Base-by-base conservation (phyloP, 768 basidiomycete genomes). In the Macrolepiota dolichaula region DNA sequence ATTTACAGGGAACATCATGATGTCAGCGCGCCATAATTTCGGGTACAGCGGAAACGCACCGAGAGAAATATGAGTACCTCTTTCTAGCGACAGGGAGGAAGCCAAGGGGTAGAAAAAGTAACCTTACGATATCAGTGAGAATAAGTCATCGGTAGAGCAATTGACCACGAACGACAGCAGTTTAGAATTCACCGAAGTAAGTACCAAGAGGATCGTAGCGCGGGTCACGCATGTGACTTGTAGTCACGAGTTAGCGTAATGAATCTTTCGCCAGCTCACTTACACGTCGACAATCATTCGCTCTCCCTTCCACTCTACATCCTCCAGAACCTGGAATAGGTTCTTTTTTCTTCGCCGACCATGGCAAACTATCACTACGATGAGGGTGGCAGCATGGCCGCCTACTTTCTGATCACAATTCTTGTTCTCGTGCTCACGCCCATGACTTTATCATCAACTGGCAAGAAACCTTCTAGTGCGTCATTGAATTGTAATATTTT, bases 341-440 rank as follows among this genome's bases (percentile, higher is more conserved):
- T 50, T 64, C 35, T 62, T 40, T 55, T 49, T 44, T 10, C 55
- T 64, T 46, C 63, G 64, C 67, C 69, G 69, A 66, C 64, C 66
- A 89, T 92, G 91, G 89, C 88, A 66, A 84, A 88, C 65, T 92
- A 93, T 76, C 81, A 86, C 75, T 94, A 94, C 72, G 92, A 94
- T 73, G 91, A 93, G 78, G 82, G 83, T 51, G 92, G 92, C 65
- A 86, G 85, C 64, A 89, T 94, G 89, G 91, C 91, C 68, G 82
- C 86, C 38, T 98, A 95, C 77, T 98, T 98, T 74, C 74, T 94
- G 62, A 85, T 98, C 58, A 93, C 94, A 7, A 88, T 97, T 71
- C 87, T 98, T 65, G 85, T 87, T 59, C 81, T 98, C 66, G 69
- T 94, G 47, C 85, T 98, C 62, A 72, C 93, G 37, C 96, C 96